These are phyloP conservation scores for Pseudocercospora musae DNA, from an alignment of 2,329 filamentous ascomycete species.

Conservation along the genomic window DNA sequence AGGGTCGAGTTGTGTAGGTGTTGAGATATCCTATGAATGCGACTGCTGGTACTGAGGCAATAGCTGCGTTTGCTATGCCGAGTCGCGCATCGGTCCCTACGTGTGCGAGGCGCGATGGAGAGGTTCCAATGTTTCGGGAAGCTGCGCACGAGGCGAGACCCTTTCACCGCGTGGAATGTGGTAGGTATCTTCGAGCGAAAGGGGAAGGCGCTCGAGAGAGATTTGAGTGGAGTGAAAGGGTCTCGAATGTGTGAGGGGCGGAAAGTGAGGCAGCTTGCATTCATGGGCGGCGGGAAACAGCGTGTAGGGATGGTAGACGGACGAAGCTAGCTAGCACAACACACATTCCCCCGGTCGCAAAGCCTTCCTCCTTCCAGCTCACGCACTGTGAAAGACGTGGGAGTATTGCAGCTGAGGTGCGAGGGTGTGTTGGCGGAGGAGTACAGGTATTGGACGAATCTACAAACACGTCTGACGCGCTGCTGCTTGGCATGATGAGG, in stretches of 20 bases:
- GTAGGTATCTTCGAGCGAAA: too few species aligned
- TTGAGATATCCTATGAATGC: not conserved
- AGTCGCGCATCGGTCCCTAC: not conserved
- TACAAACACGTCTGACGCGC: not conserved
- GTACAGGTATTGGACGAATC: not conserved
- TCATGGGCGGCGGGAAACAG: not conserved
- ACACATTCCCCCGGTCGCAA: not conserved
- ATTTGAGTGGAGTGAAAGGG: not conserved
- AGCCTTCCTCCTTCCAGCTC: not conserved
- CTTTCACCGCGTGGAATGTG: not conserved
- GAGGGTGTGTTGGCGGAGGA: not conserved
- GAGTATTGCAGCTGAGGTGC: not conserved
- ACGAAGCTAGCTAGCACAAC: not conserved
- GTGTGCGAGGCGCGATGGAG: not conserved
- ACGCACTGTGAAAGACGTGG: not conserved
- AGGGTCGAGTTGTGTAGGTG: not conserved
- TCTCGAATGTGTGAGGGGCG: not conserved
- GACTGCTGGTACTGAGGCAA: not conserved
- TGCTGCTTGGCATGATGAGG: not conserved
- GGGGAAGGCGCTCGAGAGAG: constrained; percentile 1
- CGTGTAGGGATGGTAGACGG: not conserved
- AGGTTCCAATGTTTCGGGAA: not conserved
- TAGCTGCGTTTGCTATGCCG: not conserved
- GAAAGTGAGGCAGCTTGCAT: not conserved
- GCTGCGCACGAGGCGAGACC: not conserved